phyloP scores from a whole-genome alignment of 2,329 filamentous ascomycete species.

The Myriosclerotinia scirpicola region DNA sequence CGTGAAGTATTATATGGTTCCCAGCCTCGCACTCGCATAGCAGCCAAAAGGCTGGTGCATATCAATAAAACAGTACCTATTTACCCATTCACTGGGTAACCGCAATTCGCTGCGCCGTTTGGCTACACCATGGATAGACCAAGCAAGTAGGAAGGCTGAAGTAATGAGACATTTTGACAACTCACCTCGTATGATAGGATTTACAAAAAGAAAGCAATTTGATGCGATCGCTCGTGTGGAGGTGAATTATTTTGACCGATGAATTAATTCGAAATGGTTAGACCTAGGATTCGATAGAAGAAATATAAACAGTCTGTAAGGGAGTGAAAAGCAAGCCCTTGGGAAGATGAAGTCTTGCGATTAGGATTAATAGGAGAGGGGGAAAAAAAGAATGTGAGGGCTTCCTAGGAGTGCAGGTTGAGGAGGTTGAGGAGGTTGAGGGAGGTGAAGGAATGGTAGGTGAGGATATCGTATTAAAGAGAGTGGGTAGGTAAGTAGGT shows the following conservation, averaged over 20 bases:
- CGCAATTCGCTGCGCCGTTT: not conserved
- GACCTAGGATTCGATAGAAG: conserved; percentile 5
- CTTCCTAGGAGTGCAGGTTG: conserved; percentile 12
- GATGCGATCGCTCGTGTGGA: conserved; percentile 1
- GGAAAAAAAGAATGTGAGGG: conserved; percentile 13
- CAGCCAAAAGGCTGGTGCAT: not conserved
- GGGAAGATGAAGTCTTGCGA: not conserved
- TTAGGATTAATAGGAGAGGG: conserved; percentile 5
- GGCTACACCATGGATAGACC: not conserved
- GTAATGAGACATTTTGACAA: conserved; percentile 18
- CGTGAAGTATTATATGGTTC: conserved; percentile 5
- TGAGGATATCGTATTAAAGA: not conserved
- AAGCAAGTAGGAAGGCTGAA: conserved; percentile 1
- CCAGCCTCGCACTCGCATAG: conserved; percentile 10
- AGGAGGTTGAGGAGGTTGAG: not conserved
- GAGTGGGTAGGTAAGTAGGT: not conserved
- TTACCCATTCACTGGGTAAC: conserved; percentile 17
- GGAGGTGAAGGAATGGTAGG: not conserved
- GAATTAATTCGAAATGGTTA: not conserved
- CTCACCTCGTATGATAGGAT: conserved; percentile 21
- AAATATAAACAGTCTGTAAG: conserved; percentile 10
- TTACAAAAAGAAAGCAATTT: conserved; percentile 15
- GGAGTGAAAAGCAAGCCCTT: conserved; percentile 10
- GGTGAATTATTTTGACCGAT: not conserved
- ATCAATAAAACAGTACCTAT: conserved; percentile 4